phyloP scores from a whole-genome alignment of 495 filamentous ascomycete species.

The Trichoderma orchidacearum region DNA sequence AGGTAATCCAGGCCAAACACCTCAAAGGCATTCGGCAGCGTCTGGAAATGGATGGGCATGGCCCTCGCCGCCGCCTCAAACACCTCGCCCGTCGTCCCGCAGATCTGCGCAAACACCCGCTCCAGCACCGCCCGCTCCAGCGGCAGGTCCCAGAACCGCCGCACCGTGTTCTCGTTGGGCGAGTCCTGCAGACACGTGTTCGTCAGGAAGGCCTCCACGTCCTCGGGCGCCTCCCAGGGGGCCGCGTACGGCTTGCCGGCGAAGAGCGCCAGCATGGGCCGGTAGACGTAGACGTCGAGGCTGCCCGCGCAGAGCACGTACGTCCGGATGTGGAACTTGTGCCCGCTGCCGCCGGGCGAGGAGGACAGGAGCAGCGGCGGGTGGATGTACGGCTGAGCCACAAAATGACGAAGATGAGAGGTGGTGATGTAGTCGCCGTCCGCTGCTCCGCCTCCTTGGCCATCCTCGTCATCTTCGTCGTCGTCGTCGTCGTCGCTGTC shows the following conservation, averaged over 20 bases:
- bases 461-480: conserved; percentile 19
- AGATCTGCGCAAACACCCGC: conserved; percentile 60
- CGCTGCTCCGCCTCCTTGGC: not conserved
- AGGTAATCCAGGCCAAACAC: conserved; percentile 86
- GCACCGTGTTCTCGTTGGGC: conserved; percentile 29
- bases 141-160: conserved; percentile 56
- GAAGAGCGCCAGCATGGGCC: conserved; percentile 84
- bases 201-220: conserved; percentile 55
- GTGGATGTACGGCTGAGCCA: conserved; percentile 91
- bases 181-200: conserved; percentile 85
- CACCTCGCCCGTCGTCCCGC: conserved; percentile 50
- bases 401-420: conserved; percentile 88
- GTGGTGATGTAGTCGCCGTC: conserved; percentile 52
- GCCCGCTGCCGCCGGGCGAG: conserved; percentile 38
- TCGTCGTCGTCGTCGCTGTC: conserved; percentile 49
- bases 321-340: conserved; percentile 89
- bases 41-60: conserved; percentile 86
- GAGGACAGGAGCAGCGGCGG: conserved; percentile 61
- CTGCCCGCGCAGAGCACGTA: conserved; percentile 75
- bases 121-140: conserved; percentile 22
- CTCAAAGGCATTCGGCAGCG: conserved; percentile 78
- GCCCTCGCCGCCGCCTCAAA: conserved; percentile 74
- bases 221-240: conserved; percentile 17
- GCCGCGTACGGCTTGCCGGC: conserved; percentile 51
- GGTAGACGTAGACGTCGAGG: conserved; percentile 75